Evolutionary conservation across 306 rosid genomes (phyloP), one percentile per base, ranked within the genome.

Genomic region (Echinosophora koreensis): DNA sequence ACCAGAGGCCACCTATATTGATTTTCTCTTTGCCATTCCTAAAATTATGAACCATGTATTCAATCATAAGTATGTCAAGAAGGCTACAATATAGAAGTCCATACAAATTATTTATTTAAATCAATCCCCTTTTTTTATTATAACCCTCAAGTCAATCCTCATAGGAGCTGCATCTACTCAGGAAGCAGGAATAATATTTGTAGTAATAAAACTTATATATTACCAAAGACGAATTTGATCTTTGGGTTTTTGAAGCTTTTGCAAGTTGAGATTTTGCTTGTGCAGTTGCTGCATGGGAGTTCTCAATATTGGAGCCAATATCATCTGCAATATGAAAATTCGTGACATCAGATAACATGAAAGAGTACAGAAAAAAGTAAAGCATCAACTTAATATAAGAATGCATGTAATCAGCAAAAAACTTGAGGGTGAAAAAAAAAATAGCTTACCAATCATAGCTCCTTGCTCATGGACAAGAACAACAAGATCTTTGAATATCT

Each of bases 391-490:
- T 41, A n/a, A n/a, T n/a, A n/a, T n/a, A n/a, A n/a, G 67, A 13
- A 46, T 52, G 52, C 44, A 5, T 4, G 63, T 51, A 16, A 77
- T 28, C 50, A 38, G 18, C 9, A 51, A 71, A 74, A 74, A 51
- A 14, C 6, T 13, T 34, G 71, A 42, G 71, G 38, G 8, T 49
- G 22, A n/a, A n/a, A n/a, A 49, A 59, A 12, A 30, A 62, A 30
- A 56, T 38, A 17, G 79, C 73, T 87, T 79, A 92, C 98, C 98
- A 42, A 94, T 94, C 90, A 94, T 89, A 66, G 90, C 77, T 84
- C 98, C 98, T 84, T 94, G 98, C 86, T 92, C 97, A 77, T 94
- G 98, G 56, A 94, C 98, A 69, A 94, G 88, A 51, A 94, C 94
- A 6, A 97, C 98, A 42, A 94, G 94, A 89, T 94, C 98, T 86